Conservation (phyloP, 176 grass and related monocot species). For the Triticum timopheevii region DNA sequence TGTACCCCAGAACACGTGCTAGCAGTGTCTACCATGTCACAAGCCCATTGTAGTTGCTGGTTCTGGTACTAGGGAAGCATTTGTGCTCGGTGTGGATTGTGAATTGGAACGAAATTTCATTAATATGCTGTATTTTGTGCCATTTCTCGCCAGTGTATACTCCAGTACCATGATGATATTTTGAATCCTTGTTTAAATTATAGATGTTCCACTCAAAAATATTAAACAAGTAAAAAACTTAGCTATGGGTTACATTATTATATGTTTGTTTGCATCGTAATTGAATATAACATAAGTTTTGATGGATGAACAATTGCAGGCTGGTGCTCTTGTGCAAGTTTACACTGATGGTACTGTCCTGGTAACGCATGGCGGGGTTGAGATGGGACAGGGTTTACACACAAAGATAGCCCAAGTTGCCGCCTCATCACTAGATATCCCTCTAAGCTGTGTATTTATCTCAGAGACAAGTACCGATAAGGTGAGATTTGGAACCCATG, state of each 20-base stretch:
- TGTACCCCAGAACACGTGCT: background rate
- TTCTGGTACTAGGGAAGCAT: background rate
- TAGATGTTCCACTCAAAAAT: background rate
- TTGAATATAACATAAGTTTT: slow-evolving; percentile 28
- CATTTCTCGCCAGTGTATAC: background rate
- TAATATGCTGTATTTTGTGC: background rate
- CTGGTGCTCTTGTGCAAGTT: slow-evolving; percentile 94
- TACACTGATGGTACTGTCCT: slow-evolving; percentile 95
- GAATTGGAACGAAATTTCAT: background rate
- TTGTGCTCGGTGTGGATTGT: background rate
- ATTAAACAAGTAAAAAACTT: background rate
- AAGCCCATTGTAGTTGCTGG: background rate
- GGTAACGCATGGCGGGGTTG: slow-evolving; percentile 97
- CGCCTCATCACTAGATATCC: slow-evolving; percentile 79
- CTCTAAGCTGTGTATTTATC: slow-evolving; percentile 90
- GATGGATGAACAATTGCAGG: slow-evolving; percentile 48
- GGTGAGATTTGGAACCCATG: slow-evolving; percentile 41
- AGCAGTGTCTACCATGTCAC: background rate
- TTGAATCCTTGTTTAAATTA: background rate
- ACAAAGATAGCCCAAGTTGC: slow-evolving; percentile 97
- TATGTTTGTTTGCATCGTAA: background rate
- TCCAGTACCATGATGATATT: slow-evolving; percentile 7
- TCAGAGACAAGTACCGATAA: slow-evolving; percentile 99
- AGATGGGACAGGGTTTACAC: slow-evolving; percentile 99
- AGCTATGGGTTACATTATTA: background rate